Evolutionary conservation across 371 early-diverging fungal genomes (phyloP).

Genomic region (Haplosporangium sp.): DNA sequence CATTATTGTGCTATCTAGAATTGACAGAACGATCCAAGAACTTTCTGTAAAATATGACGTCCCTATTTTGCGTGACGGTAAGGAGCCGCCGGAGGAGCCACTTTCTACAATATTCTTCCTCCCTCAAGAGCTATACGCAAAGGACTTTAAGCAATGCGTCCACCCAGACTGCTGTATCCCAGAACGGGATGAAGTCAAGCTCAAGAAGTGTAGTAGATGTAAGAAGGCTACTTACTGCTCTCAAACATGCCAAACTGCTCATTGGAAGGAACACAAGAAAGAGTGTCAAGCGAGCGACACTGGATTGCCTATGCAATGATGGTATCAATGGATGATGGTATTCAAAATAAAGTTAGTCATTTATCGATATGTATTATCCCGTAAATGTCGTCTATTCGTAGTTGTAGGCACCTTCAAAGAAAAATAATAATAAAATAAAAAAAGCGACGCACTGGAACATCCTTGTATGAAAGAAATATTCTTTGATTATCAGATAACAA

Average conservation of each 20-base stretch:
- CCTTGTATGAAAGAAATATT: too few species aligned
- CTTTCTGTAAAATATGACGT: not conserved
- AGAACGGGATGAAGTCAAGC: not conserved
- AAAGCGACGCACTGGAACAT: too few species aligned
- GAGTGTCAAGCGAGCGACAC: not conserved
- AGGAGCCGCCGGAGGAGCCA: not conserved
- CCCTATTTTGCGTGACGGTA: conserved; percentile 5
- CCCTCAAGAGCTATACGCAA: not conserved
- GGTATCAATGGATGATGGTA: too few species aligned
- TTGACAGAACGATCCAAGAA: conserved; percentile 10
- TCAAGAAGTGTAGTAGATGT: conserved; percentile 6
- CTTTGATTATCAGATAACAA: too few species aligned
- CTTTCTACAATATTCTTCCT: not conserved
- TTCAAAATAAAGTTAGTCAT: too few species aligned
- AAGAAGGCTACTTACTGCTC: conserved; percentile 7
- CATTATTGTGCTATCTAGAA: conserved; percentile 2
- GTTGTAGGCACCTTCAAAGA: too few species aligned
- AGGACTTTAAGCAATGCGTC: conserved; percentile 1
- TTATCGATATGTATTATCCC: too few species aligned
- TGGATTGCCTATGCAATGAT: too few species aligned
- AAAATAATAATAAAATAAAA: too few species aligned
- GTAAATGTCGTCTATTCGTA: too few species aligned
- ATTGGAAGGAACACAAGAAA: conserved; percentile 12
- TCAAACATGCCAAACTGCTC: conserved; percentile 10
- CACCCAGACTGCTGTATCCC: conserved; percentile 15